These are phyloP conservation scores for Phylloporus rhodoxanthus DNA, from an alignment of 768 basidiomycete species.

Conservation along the genomic window DNA sequence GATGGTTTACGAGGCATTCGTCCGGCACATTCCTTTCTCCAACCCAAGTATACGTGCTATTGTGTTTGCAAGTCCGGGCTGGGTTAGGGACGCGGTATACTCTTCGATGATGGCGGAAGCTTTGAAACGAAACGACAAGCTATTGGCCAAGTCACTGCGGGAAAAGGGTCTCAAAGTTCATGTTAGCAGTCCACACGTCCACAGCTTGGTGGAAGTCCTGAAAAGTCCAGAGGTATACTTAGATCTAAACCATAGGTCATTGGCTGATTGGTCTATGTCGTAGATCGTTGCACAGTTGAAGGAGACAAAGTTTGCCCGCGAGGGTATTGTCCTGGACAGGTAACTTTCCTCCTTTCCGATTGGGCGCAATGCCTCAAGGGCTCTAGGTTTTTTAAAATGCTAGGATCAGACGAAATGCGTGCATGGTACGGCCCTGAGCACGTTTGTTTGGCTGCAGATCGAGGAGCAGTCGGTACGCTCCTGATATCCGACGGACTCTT, in stretches of 20 bases:
- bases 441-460: constrained; percentile 83
- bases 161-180: constrained; percentile 90
- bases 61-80: constrained; percentile 95
- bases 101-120: constrained; percentile 84
- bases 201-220: constrained; percentile 89
- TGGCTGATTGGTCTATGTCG: not conserved
- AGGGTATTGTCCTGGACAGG: constrained; percentile 90
- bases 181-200: constrained; percentile 89
- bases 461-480: constrained; percentile 90
- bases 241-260: not conserved
- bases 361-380: not conserved
- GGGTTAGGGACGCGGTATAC: constrained; percentile 85
- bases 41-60: constrained; percentile 74
- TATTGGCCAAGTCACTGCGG: constrained; percentile 63
- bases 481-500: constrained; percentile 95
- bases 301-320: constrained; percentile 94
- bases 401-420: constrained; percentile 87
- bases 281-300: constrained; percentile 75
- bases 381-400: constrained; percentile 93
- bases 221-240: constrained; percentile 83
- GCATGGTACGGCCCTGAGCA: constrained; percentile 99
- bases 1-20: constrained; percentile 79
- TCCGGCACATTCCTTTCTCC: constrained; percentile 85
- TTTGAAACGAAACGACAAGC: constrained; percentile 71
- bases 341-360: constrained; percentile 24